These are phyloP conservation scores for Nidula niveotomentosa DNA, from an alignment of 1,284 basidiomycete genomes.

Conservation along the genomic window DNA sequence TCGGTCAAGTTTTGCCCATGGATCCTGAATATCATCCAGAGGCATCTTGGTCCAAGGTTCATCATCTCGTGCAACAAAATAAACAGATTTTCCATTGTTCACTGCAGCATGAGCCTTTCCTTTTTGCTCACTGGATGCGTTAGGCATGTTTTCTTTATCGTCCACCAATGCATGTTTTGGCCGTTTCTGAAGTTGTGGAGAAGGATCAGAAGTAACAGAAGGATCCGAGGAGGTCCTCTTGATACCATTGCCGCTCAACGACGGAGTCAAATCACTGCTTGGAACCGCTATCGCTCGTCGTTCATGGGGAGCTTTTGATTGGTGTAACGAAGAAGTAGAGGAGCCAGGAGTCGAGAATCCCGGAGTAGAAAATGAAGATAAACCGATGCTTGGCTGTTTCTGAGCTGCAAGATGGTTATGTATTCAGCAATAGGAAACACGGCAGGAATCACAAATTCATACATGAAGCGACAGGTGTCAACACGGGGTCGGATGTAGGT, in stretches of 20 bases:
- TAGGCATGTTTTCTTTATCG: constrained; percentile 37
- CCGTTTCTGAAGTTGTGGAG: constrained; percentile 37
- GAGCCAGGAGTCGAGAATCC: constrained; percentile 19
- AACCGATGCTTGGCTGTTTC: constrained; percentile 14
- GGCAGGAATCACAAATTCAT: neutral
- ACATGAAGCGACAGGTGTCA: neutral
- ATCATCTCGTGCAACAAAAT: constrained; percentile 10
- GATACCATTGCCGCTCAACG: constrained; percentile 20
- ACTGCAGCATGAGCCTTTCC: constrained; percentile 8
- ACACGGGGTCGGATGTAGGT: constrained; percentile 1
- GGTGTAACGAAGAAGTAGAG: too few species aligned
- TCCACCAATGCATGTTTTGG: constrained; percentile 28
- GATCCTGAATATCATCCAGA: constrained; percentile 14
- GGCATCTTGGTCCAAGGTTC: constrained; percentile 20
- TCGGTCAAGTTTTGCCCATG: constrained; percentile 19
- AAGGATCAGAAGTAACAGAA: constrained; percentile 26
- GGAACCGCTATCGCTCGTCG: constrained; percentile 24
- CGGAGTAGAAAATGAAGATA: constrained; percentile 42
- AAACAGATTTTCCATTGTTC: neutral
- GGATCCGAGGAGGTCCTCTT: constrained; percentile 47
- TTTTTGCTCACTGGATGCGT: constrained; percentile 5
- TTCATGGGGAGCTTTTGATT: too few species aligned
- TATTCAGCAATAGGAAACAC: neutral
- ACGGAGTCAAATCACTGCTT: constrained; percentile 32
- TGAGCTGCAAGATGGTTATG: constrained; percentile 12